A percentile compares a stretch with the other conserved stretches of the same genome.
These are phyloP conservation scores for Torrubiella hemipterigena DNA, from an alignment of 2,329 filamentous ascomycete species.

Conservation along the genomic window DNA sequence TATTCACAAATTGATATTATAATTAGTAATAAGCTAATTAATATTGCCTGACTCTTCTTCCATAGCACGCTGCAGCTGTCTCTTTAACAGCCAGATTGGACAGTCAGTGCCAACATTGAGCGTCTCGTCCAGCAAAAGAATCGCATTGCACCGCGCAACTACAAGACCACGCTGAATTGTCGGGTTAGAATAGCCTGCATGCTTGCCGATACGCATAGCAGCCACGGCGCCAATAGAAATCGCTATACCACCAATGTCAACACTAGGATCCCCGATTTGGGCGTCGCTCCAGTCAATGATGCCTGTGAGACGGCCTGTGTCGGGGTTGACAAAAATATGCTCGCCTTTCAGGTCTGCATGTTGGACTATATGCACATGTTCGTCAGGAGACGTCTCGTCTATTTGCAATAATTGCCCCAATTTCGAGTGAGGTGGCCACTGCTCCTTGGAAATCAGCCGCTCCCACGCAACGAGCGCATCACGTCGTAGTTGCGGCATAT, in stretches of 20 bases:
- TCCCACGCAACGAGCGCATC: not conserved
- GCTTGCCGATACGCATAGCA: not conserved
- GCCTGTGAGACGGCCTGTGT: conserved; percentile 3
- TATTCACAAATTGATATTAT: not conserved
- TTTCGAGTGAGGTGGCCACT: no score
- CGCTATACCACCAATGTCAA: conserved; percentile 2
- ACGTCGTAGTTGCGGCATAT: not conserved
- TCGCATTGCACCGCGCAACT: conserved; percentile 2
- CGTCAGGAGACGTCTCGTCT: not conserved
- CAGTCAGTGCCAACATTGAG: conserved; percentile 2
- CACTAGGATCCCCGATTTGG: conserved; percentile 1
- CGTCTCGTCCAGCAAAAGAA: conserved; percentile 2
- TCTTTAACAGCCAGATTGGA: conserved; percentile 3
- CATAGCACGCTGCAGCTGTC: conserved; percentile 3
- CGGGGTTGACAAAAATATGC: conserved; percentile 3
- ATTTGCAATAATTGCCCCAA: not conserved
- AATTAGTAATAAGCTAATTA: not conserved
- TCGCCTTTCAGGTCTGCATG: conserved; percentile 6
- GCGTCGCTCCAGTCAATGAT: conserved; percentile 7
- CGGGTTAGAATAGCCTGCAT: not conserved
- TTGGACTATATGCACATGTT: not conserved
- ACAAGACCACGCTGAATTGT: not conserved
- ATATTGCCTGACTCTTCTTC: not conserved
- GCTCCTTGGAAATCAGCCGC: not conserved
- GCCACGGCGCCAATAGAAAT: conserved; percentile 4